Base-by-base conservation (phyloP, 257 asterid genomes). In the Nicotiana otophora region DNA sequence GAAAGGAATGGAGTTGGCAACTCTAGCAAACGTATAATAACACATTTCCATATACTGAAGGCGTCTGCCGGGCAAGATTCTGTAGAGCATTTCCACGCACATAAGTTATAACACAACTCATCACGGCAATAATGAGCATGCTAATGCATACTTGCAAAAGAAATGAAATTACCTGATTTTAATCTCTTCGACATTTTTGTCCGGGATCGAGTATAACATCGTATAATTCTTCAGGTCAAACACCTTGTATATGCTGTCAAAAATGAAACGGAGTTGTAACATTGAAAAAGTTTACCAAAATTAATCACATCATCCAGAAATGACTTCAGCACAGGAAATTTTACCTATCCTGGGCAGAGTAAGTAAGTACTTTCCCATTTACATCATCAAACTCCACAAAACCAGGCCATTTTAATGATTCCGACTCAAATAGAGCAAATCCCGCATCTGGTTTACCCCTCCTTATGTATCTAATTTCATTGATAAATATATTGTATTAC, bases 331-430 rank as follows among this genome's bases (percentile, higher is more conserved):
- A 39, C 33, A 12, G 79, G 62, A 86, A 11, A 31, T 58, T 65
- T 81, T 87, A 89, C 99, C 97, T 94, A 83, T 96, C 95, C 82
- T 96, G 98, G 16, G 97, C 97, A 54, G 98, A 96, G 88, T 96
- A 93, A 66, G 98, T 94, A 67, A 96, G 97, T 81, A 96, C 99
- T 87, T 96, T 96, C 42, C 98, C 99, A 82, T 96, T 96, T 15
- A 96, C 99, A 80, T 96, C 99, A 85, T 96, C 99, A 83, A 96
- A 96, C 89, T 96, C 99, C 83, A 94, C 99, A 88, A 96, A 96
- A 39, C 99, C 98, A 17, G 99, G 99, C 98, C 98, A 96, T 88
- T 94, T 96, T 91, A 96, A 87, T 31, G 99, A 96, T 85, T 96
- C 99, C 0, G 98, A 90, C 87, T 96, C 99, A 84, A 96, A 96